Evolutionary conservation across 2,329 filamentous ascomycete genomes (phyloP).

Genomic region (Aureobasidium leucospermi): DNA sequence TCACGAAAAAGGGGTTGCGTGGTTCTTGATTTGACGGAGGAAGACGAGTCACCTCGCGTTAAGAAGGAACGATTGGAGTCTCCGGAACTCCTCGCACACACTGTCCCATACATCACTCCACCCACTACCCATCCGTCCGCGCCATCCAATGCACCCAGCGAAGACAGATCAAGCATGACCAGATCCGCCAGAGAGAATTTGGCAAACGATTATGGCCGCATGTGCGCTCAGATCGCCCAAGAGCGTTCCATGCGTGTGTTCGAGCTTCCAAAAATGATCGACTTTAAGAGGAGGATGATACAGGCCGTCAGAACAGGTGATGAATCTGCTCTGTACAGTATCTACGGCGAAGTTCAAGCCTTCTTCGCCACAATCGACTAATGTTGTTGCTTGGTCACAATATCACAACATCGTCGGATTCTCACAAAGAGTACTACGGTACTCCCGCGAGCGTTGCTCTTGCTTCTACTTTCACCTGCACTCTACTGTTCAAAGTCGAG

Average conservation of each 20-base stretch:
- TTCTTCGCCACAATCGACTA: background rate
- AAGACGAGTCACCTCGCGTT: background rate
- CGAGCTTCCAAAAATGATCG: background rate
- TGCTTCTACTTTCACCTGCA: too few species aligned
- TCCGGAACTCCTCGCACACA: background rate
- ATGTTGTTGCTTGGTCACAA: too few species aligned
- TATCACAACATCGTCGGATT: too few species aligned
- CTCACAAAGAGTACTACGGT: too few species aligned
- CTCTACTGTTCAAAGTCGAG: too few species aligned
- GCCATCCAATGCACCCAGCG: background rate
- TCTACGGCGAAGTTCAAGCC: background rate
- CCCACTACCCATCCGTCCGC: background rate
- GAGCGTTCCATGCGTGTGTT: background rate
- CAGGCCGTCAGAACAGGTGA: background rate
- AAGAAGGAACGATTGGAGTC: background rate
- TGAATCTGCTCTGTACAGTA: background rate
- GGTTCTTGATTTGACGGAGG: background rate
- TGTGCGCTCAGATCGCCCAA: background rate
- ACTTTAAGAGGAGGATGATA: background rate
- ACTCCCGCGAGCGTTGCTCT: too few species aligned
- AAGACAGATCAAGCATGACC: background rate
- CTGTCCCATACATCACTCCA: background rate
- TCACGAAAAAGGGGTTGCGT: background rate
- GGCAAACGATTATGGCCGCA: background rate
- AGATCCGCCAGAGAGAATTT: background rate